Conservation (phyloP, 129 eudicot species). For the Lactuca sativa region DNA sequence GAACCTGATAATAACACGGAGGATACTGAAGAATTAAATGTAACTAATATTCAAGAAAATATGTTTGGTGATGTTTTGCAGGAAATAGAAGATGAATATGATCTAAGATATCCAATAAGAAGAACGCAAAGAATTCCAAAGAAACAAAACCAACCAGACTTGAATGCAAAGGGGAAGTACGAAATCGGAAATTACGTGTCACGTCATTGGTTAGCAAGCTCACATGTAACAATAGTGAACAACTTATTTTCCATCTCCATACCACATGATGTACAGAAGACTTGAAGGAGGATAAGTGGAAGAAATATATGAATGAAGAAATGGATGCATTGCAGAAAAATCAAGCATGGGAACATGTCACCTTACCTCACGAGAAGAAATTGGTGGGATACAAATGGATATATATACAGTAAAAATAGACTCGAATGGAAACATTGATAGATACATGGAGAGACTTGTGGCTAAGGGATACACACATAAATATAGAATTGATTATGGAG, state of each 20-base stretch:
- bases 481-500: no score
- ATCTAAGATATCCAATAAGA: not conserved
- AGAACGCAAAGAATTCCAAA: not conserved
- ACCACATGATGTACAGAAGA: not conserved
- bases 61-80: no score
- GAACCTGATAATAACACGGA: no score
- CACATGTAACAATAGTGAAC: not conserved
- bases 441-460: not conserved
- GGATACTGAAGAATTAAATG: no score
- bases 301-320: conserved; percentile 2
- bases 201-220: not conserved
- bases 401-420: conserved; percentile 3
- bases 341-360: not conserved
- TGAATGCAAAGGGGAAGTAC: not conserved
- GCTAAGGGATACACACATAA: no score
- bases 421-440: not conserved
- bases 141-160: not conserved
- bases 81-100: not conserved
- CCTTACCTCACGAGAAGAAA: not conserved
- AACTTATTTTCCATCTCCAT: not conserved
- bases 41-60: no score
- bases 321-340: not conserved
- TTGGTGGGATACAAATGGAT: not conserved
- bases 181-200: not conserved
- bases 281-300: not conserved